Evolutionary conservation across 169 alveolate genomes (phyloP), one percentile per base, ranked within the genome.

Genomic region (Cryptosporidium sp.): DNA sequence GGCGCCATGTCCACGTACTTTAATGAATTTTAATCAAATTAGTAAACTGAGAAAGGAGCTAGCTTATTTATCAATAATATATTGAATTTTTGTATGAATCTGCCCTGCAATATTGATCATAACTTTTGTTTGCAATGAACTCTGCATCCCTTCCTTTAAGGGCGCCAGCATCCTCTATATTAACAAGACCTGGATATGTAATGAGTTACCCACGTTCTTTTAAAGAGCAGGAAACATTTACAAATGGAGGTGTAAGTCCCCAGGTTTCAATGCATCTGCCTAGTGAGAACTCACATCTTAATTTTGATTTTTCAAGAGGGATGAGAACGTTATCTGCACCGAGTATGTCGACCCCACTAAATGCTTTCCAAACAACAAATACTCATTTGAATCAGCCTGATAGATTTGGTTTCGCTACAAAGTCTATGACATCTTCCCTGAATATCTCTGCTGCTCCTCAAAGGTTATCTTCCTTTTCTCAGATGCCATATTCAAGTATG

Each of bases 1-100:
- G 72, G 86, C 86, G 86, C 86, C 80, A 69, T 73, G 86, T 73
- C 86, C 86, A 73, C 86, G 70, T 56, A 58, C 86, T 69, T 73
- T 56, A 42, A 58, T 60, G 71, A 58, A 73, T 44, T 10, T 39
- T 14, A 73, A 56, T n/a, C 56, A 69, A 45, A 44, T 45, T 16
- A 39, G 16, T n/a, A 65, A 65, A 12, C 18, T 31, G 23, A 33
- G 23, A 65, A 56, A 65, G 51, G 26, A 65, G 33, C 33, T 10
- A 14, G 51, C 72, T 65, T 65, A 65, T 14, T 65, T 65, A 4
- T 29, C 67, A 56, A 6, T 56, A 6, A 56, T 56, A 23, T 9
- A 26, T 9, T 56, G 72, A 33, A 65, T 31, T 65, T 65, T 65
- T 65, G 53, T 10, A n/a, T 65, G 51, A 18, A 29, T 65, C 29